Evolutionary conservation across 2,329 filamentous ascomycete genomes (phyloP).

Genomic region (Sclerotinia subarctica): DNA sequence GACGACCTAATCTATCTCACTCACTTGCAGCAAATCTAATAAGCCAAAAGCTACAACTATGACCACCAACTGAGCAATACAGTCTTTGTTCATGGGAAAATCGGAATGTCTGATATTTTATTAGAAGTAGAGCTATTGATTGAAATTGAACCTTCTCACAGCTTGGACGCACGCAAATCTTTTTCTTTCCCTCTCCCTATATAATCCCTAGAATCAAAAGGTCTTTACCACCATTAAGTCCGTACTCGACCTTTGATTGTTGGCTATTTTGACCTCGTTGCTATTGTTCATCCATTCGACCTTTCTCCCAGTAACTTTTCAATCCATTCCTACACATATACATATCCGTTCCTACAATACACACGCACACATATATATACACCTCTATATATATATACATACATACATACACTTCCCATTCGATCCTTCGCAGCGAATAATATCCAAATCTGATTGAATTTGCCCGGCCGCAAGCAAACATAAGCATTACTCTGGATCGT

Average conservation of each 20-base stretch:
- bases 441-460: too few relatives aligned
- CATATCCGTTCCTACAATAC: not conserved
- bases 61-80: not conserved
- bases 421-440: too few relatives aligned
- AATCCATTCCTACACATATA: too few relatives aligned
- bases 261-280: not conserved
- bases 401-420: not conserved
- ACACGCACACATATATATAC: too few relatives aligned
- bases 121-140: not conserved
- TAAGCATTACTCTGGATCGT: slow-evolving; percentile 4
- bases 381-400: too few relatives aligned
- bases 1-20: too few relatives aligned
- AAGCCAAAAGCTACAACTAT: not conserved
- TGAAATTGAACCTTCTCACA: slow-evolving; percentile 3
- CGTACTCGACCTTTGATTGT: not conserved
- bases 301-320: too few relatives aligned
- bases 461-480: not conserved
- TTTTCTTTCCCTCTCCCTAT: not conserved
- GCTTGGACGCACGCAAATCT: not conserved
- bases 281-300: not conserved
- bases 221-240: too few relatives aligned
- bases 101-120: slow-evolving; percentile 1
- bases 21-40: not conserved
- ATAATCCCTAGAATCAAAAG: not conserved
- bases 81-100: not conserved